Base-by-base conservation (phyloP, 2,329 filamentous ascomycete genomes). In the Lithohypha guttulata region DNA sequence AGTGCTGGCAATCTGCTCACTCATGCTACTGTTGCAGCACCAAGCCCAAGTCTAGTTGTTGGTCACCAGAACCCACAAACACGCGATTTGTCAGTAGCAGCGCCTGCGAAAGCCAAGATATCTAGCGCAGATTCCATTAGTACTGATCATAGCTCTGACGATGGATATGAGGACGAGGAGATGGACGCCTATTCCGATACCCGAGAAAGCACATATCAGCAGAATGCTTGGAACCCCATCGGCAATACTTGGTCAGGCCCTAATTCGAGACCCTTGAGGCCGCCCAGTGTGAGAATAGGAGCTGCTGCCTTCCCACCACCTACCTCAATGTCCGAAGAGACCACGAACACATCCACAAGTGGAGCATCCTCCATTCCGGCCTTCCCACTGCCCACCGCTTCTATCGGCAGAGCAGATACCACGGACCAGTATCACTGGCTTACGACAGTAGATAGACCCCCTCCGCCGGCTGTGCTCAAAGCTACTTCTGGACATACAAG, bases 81-180 rank as follows among this genome's bases (percentile, higher is more conserved):
- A n/a, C 50, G 51, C 19, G 53, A 51, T 9, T 49, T 62, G 11
- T 47, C 56, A 34, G 56, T 62, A 3, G 59, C 57, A 1, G 56
- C 65, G 38, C 55, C 59, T 22, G 61, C 63, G 42, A 55, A 59
- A 3, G 64, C 61, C 9, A 59, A 59, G 15, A 66, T 67, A 15
- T 65, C 63, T 9, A 63, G 55, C 31, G 63, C 55, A 4, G 56
- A 60, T 43, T 64, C 64, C 4, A 50, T 61, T 27, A 64, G 61
- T 35, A 44, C 59, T 8, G 42, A 48, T 10, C 59, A 58, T 2
- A 60, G 63, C 7, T 55, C 59, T 15, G 59, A 56, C 27, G 25
- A 35, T 17, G 31, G 33, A 15, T 50, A 51, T 34, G 49, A 52
- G 39, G 50, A 51, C 21, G 52, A 58, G 6, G 45, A 39, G 10